Base-by-base conservation (phyloP, 2,329 filamentous ascomycete species). In the Trichoderma harzianum region DNA sequence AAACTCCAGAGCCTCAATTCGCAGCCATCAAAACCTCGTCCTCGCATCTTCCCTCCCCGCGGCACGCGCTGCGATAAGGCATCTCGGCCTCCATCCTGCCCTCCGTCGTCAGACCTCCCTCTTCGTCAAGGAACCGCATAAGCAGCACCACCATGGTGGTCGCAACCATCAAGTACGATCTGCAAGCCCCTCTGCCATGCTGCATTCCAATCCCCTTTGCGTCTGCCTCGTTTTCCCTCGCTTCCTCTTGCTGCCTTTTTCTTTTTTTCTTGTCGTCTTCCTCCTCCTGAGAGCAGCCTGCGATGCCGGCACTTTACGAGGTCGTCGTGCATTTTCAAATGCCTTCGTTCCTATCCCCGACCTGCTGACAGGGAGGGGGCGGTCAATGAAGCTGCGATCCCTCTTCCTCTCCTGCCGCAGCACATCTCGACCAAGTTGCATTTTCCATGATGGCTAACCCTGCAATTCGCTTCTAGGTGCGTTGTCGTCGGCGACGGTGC, bases 401-500 rank as follows among this genome's bases (percentile, higher is more conserved):
- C 32, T 28, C 16, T 43, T 65, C 36, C 32, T 34, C 32, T 67
- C 43, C 24, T 39, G n/a, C 62, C 16, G 58, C 39, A 34, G 18
- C 64, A 24, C 30, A n/a, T 28, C 30, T 47, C 53, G 32, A 8
- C 36, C 36, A 21, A 34, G 30, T 51, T 34, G 66, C 55, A 63
- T 57, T 51, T 18, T 63, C 16, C 14, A n/a, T 39, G 58, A 11
- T 70, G 60, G 72, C 78, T 79, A 74, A 80, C 72, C 64, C 62
- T 71, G 63, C 60, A 61, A 69, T 73, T 74, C 72, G 21, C 62
- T 47, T 72, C 61, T 73, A 99, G 96, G 86, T 99, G 96, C 86
- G 96, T 99, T 80, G 96, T 99, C 78, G 96, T 99, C 79, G 96
- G 96, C 82, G 96, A 99, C 84, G 96, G 96, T 95, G 96, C 96